Base-by-base conservation (phyloP, 2,329 filamentous ascomycete genomes). In the Davidsoniella virescens region DNA sequence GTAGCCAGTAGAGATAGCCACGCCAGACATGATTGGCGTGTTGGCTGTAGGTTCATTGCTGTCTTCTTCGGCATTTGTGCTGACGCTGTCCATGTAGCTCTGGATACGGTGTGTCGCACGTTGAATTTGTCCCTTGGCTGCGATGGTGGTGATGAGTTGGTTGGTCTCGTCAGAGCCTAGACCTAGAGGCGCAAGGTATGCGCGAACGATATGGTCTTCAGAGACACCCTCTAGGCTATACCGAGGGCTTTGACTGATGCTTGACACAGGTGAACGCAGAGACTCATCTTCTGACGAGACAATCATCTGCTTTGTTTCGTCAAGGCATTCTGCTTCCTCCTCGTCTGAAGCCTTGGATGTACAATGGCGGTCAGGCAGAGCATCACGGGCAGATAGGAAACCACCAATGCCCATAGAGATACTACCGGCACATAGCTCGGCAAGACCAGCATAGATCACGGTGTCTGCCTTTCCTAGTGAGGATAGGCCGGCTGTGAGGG, bases 341-440 rank as follows among this genome's bases (percentile, higher is more conserved):
- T 5, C 26, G 0, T 38, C 39, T 5, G n/a, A n/a, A 12, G 18
- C 14, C 45, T 47, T 25, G 45, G 38, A 8, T 5, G 44, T 45
- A 14, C 37, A 36, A 7, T 12, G 18, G 47, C 25, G 47, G 7
- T 47, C 50, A 2, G 37, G 50, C 23, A 59, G 38, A 12, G 65
- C 63, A 38, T 58, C 72, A 58, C 59, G 65, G 49, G 78, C 78
- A 1, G 79, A 76, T 1, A 86, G 65, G 57, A 81, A 85, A 10
- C 78, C 80, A 16, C 82, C 79, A 12, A 86, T 70, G 2, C 81
- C 82, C 82, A 85, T 85, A 43, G 76, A 82, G 53, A 86, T 83
- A 44, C 78, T 75, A 2, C 82, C 81, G 0, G 80, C 78, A 54
- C 82, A 80, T 38, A 85, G 68, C 61, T 86, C 82, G 0, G 81